Evolutionary conservation across 2,329 filamentous ascomycete genomes (phyloP).

Genomic region (Alternaria longipes): DNA sequence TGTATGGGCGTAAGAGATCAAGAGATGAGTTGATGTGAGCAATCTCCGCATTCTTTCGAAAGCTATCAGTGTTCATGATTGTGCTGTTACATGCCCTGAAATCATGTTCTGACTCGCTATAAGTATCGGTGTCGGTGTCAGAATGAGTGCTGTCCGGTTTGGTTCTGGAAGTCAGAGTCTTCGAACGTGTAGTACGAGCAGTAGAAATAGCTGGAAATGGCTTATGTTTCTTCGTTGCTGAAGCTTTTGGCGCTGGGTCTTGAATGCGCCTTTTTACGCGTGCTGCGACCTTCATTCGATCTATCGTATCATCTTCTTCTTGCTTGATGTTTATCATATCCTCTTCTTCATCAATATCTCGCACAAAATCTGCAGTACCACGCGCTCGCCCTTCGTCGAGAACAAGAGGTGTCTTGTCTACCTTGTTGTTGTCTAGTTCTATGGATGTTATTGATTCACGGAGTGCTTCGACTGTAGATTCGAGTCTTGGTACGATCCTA

Average conservation of each 20-base stretch:
- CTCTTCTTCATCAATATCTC: not conserved
- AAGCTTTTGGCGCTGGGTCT: not conserved
- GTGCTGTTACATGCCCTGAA: not conserved
- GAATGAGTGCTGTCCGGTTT: not conserved
- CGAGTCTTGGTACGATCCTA: not conserved
- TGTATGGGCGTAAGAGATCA: conserved; percentile 1
- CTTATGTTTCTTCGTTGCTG: not conserved
- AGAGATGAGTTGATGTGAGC: not conserved
- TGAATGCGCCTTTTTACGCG: not conserved
- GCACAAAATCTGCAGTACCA: not conserved
- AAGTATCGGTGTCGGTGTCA: not conserved
- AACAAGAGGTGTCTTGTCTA: not conserved
- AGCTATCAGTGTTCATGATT: not conserved
- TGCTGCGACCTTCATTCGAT: not conserved
- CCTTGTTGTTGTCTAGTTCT: not conserved
- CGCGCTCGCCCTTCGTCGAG: not conserved
- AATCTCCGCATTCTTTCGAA: not conserved
- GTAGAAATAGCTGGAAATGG: not conserved
- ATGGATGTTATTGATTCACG: not conserved
- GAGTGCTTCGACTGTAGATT: not conserved
- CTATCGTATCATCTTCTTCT: not conserved
- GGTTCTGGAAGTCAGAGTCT: not conserved
- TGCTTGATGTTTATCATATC: not conserved
- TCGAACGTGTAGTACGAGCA: not conserved
- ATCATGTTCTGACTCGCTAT: not conserved